Percentiles rank a stretch among this genome's conserved stretches.
phyloP scores from a whole-genome alignment of 257 asterid species.

The Capsicum baccatum region DNA sequence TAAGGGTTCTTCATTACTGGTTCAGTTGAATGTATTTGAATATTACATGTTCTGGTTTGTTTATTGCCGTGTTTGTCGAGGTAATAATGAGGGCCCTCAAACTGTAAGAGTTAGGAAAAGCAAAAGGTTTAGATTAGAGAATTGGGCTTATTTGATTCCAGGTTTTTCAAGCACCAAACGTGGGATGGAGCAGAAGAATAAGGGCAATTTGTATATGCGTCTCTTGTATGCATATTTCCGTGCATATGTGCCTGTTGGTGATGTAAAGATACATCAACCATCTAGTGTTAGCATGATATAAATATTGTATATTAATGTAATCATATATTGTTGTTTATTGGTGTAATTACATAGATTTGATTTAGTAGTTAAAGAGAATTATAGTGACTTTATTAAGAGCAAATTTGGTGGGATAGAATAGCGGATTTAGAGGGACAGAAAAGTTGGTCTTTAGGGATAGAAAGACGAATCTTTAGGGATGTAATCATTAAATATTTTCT shows the following conservation, averaged over 20 bases:
- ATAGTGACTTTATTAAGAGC: too few relatives aligned
- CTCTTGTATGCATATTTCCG: conserved; percentile 80
- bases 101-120: conserved; percentile 60
- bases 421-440: too few relatives aligned
- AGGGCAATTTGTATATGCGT: conserved; percentile 67
- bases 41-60: conserved; percentile 95
- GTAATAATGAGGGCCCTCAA: conserved; percentile 68
- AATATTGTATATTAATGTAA: too few relatives aligned
- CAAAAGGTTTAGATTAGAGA: conserved; percentile 75
- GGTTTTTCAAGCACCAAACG: conserved; percentile 78
- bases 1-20: conserved; percentile 70
- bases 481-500: too few relatives aligned
- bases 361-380: too few relatives aligned
- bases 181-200: conserved; percentile 73
- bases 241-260: conserved; percentile 66
- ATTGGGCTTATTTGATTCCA: conserved; percentile 84
- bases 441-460: too few relatives aligned
- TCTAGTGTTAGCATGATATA: too few relatives aligned
- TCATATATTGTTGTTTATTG: too few relatives aligned
- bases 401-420: too few relatives aligned
- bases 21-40: conserved; percentile 89
- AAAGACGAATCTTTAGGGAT: too few relatives aligned
- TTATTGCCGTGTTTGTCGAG: conserved; percentile 85
- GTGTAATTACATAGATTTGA: too few relatives aligned
- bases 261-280: conserved; percentile 52